phyloP scores from a whole-genome alignment of 2,329 filamentous ascomycete genomes.

The Ophiosphaerella herpotricha region DNA sequence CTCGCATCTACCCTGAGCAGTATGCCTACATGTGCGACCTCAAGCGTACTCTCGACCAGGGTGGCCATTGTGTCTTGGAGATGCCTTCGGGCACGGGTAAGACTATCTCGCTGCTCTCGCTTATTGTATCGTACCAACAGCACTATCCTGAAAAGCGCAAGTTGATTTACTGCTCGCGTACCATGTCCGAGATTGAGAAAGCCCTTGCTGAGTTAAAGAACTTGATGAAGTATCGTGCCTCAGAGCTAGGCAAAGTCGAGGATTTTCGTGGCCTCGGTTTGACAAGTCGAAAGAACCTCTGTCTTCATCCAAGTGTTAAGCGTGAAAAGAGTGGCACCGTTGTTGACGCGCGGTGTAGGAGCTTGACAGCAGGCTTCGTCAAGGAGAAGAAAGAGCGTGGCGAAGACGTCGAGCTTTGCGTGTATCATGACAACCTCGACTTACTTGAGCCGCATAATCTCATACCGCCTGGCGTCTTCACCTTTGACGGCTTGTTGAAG shows the following conservation, averaged over 20 bases:
- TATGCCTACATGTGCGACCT: conserved; percentile 79
- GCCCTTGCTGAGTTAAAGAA: conserved; percentile 88
- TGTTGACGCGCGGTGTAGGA: conserved; percentile 94
- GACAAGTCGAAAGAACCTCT: conserved; percentile 96
- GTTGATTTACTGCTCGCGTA: conserved; percentile 98
- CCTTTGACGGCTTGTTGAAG: conserved; percentile 81
- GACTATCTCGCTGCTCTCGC: conserved; percentile 89
- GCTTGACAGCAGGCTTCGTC: conserved; percentile 93
- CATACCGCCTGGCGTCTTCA: conserved; percentile 94
- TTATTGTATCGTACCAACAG: conserved; percentile 96
- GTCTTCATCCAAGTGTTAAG: conserved; percentile 93
- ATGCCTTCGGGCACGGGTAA: conserved; percentile 99
- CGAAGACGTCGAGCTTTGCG: conserved; percentile 90
- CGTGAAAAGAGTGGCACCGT: conserved; percentile 92
- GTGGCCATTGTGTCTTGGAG: conserved; percentile 93
- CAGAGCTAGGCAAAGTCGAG: conserved; percentile 87
- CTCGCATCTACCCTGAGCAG: conserved; percentile 68
- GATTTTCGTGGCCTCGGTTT: conserved; percentile 91
- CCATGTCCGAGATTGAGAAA: conserved; percentile 99
- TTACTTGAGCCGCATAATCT: conserved; percentile 93
- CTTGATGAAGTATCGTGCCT: conserved; percentile 90
- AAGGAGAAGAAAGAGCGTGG: conserved; percentile 96
- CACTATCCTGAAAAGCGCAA: conserved; percentile 92
- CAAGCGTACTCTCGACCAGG: conserved; percentile 87
- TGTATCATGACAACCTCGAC: conserved; percentile 98